Evolutionary conservation across 1,139 yeast genomes (phyloP).

Genomic region (Dujonia santamariae): DNA sequence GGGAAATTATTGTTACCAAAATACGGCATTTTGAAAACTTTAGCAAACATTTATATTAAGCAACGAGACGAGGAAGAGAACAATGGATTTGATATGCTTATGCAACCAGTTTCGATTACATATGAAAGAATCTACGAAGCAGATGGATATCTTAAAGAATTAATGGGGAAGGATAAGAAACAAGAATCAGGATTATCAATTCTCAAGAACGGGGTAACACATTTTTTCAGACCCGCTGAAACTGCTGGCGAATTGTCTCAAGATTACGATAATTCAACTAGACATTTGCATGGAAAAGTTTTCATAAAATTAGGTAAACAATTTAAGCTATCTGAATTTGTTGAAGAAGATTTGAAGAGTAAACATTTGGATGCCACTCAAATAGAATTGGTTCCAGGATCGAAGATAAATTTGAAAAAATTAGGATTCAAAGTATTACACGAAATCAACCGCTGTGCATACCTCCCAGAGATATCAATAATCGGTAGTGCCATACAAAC

Average conservation of each 20-base stretch:
- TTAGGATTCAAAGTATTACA: conserved; percentile 43
- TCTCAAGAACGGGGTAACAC: conserved; percentile 32
- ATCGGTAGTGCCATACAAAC: conserved; percentile 39
- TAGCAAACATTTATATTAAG: conserved; percentile 44
- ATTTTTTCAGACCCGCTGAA: conserved; percentile 17
- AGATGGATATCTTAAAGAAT: conserved; percentile 59
- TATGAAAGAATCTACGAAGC: conserved; percentile 66
- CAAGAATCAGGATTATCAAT: conserved; percentile 42
- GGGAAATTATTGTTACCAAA: conserved; percentile 65
- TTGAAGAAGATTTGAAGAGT: conserved; percentile 13
- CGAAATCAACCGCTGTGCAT: conserved; percentile 35
- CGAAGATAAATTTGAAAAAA: conserved; percentile 33
- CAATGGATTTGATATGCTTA: conserved; percentile 36
- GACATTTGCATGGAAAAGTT: conserved; percentile 35
- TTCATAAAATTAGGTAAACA: conserved; percentile 36
- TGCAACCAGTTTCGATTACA: conserved; percentile 60
- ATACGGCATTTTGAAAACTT: conserved; percentile 57
- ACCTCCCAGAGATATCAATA: conserved; percentile 36
- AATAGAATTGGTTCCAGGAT: conserved; percentile 7
- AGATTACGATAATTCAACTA: conserved; percentile 25
- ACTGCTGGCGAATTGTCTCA: conserved; percentile 13
- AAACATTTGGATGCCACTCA: too few species aligned
- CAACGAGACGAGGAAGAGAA: conserved; percentile 44
- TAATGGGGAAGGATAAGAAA: conserved; percentile 58
- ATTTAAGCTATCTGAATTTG: conserved; percentile 29